Conservation (phyloP, 2,329 filamentous ascomycete genomes). For the Colletotrichum acutatum region DNA sequence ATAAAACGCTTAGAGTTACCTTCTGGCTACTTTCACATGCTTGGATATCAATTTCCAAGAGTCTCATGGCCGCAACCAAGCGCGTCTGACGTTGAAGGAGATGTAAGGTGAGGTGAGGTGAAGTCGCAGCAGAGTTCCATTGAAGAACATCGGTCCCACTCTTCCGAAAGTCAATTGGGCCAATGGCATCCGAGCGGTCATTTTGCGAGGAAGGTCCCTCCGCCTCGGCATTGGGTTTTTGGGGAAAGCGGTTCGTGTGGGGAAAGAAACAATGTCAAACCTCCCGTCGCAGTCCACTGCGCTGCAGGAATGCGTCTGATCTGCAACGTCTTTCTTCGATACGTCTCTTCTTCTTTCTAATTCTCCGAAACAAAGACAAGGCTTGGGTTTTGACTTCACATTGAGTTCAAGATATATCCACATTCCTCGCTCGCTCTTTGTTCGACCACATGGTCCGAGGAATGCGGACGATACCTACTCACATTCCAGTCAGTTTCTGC, state of each 20-base stretch:
- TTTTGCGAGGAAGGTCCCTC: not conserved
- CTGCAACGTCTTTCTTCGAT: not conserved
- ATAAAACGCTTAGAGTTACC: too few relatives aligned
- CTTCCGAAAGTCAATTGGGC: conserved; percentile 5
- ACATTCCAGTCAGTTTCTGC: not conserved
- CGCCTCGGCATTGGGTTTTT: not conserved
- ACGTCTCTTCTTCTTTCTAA: not conserved
- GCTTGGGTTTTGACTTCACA: not conserved
- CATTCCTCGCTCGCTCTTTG: not conserved
- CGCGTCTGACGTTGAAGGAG: not conserved
- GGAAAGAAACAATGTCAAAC: conserved; percentile 2
- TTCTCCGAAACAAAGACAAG: not conserved
- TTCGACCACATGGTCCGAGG: not conserved
- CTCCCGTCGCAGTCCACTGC: not conserved
- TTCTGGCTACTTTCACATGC: too few relatives aligned
- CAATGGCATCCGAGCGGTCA: not conserved
- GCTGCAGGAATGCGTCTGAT: not conserved
- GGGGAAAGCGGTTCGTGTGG: conserved; percentile 13
- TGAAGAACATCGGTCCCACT: conserved; percentile 2
- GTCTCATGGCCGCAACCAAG: not conserved
- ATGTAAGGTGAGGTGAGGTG: not conserved
- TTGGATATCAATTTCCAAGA: too few relatives aligned
- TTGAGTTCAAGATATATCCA: not conserved
- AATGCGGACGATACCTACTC: not conserved
- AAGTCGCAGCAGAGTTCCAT: conserved; percentile 31